Conservation (phyloP, 2,329 filamentous ascomycete species). For the Calonectria pseudoreteaudii region DNA sequence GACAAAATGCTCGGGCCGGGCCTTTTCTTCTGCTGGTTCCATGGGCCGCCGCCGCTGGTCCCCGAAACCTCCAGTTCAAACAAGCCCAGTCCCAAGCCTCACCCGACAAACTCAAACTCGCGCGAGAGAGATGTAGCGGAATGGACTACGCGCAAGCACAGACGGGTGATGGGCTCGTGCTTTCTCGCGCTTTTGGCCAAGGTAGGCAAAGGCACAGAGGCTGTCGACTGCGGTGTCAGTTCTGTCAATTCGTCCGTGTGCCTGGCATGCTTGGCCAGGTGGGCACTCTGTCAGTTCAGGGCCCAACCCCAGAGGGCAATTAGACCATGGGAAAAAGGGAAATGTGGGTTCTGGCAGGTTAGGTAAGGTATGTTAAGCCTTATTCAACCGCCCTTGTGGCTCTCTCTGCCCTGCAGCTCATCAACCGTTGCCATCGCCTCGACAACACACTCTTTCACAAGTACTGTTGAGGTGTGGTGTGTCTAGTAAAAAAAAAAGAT, state of each 20-base stretch:
- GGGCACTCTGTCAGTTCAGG: conserved; percentile 9
- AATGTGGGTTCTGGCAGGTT: conserved; percentile 10
- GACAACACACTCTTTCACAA: not conserved
- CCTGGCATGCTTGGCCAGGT: conserved; percentile 12
- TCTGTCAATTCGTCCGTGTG: conserved; percentile 14
- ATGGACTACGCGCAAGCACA: conserved; percentile 33
- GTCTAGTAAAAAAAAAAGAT: conserved; percentile 15
- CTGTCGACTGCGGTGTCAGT: conserved; percentile 21
- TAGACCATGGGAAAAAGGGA: not conserved
- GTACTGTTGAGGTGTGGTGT: conserved; percentile 12
- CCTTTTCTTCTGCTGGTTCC: conserved; percentile 35
- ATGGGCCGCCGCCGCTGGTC: conserved; percentile 20
- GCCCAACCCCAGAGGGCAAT: not conserved
- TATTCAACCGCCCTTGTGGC: conserved; percentile 11
- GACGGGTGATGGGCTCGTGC: conserved; percentile 39
- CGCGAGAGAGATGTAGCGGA: conserved; percentile 26
- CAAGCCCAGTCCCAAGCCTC: conserved; percentile 28
- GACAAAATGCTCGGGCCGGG: conserved; percentile 39
- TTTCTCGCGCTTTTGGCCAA: conserved; percentile 34
- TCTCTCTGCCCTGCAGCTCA: conserved; percentile 14
- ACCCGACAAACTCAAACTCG: conserved; percentile 30
- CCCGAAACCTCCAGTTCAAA: conserved; percentile 18
- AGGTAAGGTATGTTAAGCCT: conserved; percentile 2
- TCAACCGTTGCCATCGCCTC: conserved; percentile 6
- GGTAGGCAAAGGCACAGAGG: conserved; percentile 32